Base-by-base conservation (phyloP, 2,329 filamentous ascomycete species). In the Chaetoscypha palmicola region DNA sequence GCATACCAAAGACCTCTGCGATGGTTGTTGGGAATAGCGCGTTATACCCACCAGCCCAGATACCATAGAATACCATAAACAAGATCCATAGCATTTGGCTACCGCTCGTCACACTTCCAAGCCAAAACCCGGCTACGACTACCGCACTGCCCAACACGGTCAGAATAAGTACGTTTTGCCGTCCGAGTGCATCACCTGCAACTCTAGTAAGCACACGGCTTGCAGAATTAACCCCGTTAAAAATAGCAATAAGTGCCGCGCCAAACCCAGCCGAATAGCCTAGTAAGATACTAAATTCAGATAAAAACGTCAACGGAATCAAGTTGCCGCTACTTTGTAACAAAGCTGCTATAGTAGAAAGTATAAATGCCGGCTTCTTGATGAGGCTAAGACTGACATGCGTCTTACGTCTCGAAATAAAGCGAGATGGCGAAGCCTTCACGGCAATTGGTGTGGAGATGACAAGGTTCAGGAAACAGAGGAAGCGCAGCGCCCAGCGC, bases 1-100 rank as follows among this genome's bases (percentile, higher is more conserved):
- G 62, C 21, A 71, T 66, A 2, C 68, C 68, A 54, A 71, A 72
- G 3, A 71, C 65, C 46, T 72, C 69, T n/a, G 67, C 65, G 11
- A 71, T 65, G 8, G 68, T 64, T 52, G 68, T 68, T 1, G 68
- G 68, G 45, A 71, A 70, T 4, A 72, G 55, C 8, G 62, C 65
- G 51, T 69, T 69, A 46, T 71, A 71, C 1, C 68, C 68, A 16
- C 69, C 68, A 2, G 62, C 63, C 3, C 66, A 62, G 41, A 64
- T 44, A n/a, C 67, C 68, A 53, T 71, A 72, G 7, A 68, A 43
- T 3, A 64, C 60, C 20, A 71, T 62, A 50, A 71, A 68, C 2
- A 62, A 55, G 4, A 71, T 43, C 66, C 67, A 69, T 1, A 68
- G 52, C 3, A 57, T 57, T 22, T 56, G 58, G 28, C 46, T 55